Evolutionary conservation across 2,329 filamentous ascomycete genomes (phyloP).

Genomic region (Biscogniauxia sp.): DNA sequence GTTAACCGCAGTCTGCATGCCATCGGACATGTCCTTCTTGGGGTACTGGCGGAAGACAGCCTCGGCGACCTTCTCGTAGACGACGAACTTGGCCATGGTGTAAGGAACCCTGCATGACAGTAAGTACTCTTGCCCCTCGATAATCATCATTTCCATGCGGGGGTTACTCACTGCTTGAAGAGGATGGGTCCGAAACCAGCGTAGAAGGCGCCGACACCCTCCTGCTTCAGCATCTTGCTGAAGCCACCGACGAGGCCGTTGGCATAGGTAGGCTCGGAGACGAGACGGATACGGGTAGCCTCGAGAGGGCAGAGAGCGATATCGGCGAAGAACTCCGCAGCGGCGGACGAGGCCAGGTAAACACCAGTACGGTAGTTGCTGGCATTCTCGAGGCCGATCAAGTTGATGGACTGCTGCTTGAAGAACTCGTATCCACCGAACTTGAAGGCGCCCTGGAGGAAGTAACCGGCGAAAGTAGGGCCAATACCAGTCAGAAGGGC

Average conservation of each 20-base stretch:
- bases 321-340: slow-evolving; percentile 56
- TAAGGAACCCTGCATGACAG: slow-evolving; percentile 60
- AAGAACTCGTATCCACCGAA: slow-evolving; percentile 82
- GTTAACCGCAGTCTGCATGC: slow-evolving; percentile 68
- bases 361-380: slow-evolving; percentile 65
- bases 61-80: slow-evolving; percentile 74
- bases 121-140: slow-evolving; percentile 5
- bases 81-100: slow-evolving; percentile 81
- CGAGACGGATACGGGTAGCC: slow-evolving; percentile 75
- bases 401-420: slow-evolving; percentile 74
- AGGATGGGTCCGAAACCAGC: slow-evolving; percentile 71
- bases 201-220: slow-evolving; percentile 73
- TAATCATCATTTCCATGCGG: background rate
- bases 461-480: slow-evolving; percentile 72
- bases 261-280: slow-evolving; percentile 70
- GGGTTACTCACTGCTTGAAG: slow-evolving; percentile 61
- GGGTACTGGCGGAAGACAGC: slow-evolving; percentile 58
- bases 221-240: slow-evolving; percentile 65
- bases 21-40: slow-evolving; percentile 59
- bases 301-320: slow-evolving; percentile 74
- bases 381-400: slow-evolving; percentile 63
- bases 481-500: slow-evolving; percentile 71
- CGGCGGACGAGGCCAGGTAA: slow-evolving; percentile 59
- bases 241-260: slow-evolving; percentile 66
- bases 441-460: slow-evolving; percentile 78